Evolutionary conservation across 1,284 basidiomycete genomes (phyloP), one percentile per base, ranked within the genome.

Genomic region (Hypsizygus ulmarius): DNA sequence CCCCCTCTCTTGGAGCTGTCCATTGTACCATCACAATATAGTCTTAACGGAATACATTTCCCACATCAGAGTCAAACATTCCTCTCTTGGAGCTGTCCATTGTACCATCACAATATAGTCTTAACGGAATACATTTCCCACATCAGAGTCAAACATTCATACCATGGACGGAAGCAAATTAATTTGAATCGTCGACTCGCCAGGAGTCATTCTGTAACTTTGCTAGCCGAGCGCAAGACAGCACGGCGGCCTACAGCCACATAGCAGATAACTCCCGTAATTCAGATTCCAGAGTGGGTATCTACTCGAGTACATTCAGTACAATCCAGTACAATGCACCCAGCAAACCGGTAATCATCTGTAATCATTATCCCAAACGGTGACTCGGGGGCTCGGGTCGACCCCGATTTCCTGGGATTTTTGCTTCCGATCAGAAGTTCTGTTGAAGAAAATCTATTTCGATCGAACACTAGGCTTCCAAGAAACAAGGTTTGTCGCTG

Each of bases 351-450:
- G 54, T 51, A 53, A 51, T 44, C 45, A 47, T 38, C 45, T 9
- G 33, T 32, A 29, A 30, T 43, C 41, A 34, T 42, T n/a, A 33
- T 33, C 30, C 16, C 19, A 40, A 40, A 43, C 33, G 32, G 32
- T 34, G 25, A 39, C 39, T 35, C 45, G 46, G 45, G 38, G 39
- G 43, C 35, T 16, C 38, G 11, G 28, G 25, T 44, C 47, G 38
- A 47, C 52, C 43, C 51, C 43, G 49, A 50, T 51, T 47, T 34
- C 41, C 39, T 43, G 33, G 19, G 44, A 43, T 59, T 25, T 25
- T 57, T 59, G 52, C 58, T 67, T 66, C 65, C 65, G 65, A 68
- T 68, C 66, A 68, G 66, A 68, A 62, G 60, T 67, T 68, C 66
- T 65, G 64, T 66, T 66, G 64, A 43, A 52, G 41, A 55, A 61